phyloP scores from a whole-genome alignment of 1,284 basidiomycete species.

The Ceratobasidium sp. region DNA sequence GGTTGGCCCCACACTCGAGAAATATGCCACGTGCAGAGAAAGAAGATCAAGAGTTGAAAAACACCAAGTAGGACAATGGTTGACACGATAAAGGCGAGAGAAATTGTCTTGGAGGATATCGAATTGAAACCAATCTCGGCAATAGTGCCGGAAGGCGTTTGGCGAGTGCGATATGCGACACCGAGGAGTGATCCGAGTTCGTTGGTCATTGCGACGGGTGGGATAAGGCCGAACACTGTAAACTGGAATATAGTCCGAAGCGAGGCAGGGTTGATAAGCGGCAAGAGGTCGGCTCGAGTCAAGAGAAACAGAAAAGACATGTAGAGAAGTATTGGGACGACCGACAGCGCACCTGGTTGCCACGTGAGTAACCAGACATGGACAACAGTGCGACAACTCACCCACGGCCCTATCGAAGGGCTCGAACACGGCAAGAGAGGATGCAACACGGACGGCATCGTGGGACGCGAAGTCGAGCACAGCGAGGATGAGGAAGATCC shows the following conservation, averaged over 20 bases:
- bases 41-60: constrained; percentile 68
- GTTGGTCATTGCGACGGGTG: constrained; percentile 65
- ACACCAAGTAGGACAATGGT: constrained; percentile 67
- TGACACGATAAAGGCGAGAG: constrained; percentile 67
- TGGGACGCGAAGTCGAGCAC: constrained; percentile 70
- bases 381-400: constrained; percentile 51
- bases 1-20: constrained; percentile 51
- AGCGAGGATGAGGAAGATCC: constrained; percentile 67
- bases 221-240: constrained; percentile 65
- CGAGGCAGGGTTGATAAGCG: constrained; percentile 61
- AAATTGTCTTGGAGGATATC: constrained; percentile 57
- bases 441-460: constrained; percentile 61
- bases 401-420: constrained; percentile 61
- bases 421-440: constrained; percentile 56
- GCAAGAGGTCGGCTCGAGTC: constrained; percentile 62
- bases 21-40: constrained; percentile 68
- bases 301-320: constrained; percentile 66
- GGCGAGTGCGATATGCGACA: constrained; percentile 61
- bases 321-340: constrained; percentile 67
- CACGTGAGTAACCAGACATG: background rate
- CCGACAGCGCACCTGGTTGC: constrained; percentile 63
- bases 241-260: constrained; percentile 61
- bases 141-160: constrained; percentile 40
- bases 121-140: constrained; percentile 61
- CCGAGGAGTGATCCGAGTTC: constrained; percentile 73